phyloP scores from a whole-genome alignment of 2,329 filamentous ascomycete species.

The Diaporthe destruens region DNA sequence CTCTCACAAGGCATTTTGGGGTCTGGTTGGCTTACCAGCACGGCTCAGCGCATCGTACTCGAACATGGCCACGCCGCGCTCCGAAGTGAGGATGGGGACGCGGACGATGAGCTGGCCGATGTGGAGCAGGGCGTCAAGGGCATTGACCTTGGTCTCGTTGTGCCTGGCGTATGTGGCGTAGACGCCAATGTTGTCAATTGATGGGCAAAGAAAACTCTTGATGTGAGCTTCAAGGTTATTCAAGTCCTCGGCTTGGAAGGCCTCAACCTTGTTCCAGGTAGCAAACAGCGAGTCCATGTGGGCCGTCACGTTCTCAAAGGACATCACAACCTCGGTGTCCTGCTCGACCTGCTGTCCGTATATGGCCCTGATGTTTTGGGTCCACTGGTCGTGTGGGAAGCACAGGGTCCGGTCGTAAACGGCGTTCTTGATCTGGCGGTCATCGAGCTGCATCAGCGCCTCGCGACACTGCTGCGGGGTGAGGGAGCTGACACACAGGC shows the following conservation, averaged over 20 bases:
- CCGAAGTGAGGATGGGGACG: background rate
- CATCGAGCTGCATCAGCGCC: background rate
- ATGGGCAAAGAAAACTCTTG: background rate
- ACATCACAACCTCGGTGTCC: background rate
- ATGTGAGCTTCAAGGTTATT: background rate
- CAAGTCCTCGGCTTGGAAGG: background rate
- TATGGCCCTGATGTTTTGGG: background rate
- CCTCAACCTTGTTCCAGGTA: background rate
- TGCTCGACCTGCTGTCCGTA: background rate
- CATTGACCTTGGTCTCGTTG: slow-evolving; percentile 25
- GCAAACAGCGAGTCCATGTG: background rate
- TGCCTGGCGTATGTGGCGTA: background rate
- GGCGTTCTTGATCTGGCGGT: slow-evolving; percentile 10
- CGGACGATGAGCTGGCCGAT: background rate
- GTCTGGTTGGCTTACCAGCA: background rate
- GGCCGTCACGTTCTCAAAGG: background rate
- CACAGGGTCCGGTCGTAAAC: slow-evolving; percentile 16
- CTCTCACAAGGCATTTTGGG: no score
- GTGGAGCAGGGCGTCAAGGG: background rate
- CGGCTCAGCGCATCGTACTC: slow-evolving; percentile 24
- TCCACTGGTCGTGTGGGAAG: background rate
- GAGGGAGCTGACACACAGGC: background rate
- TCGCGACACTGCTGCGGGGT: background rate
- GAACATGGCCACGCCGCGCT: background rate
- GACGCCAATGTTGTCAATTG: slow-evolving; percentile 20